Percentiles rank a stretch among this genome's conserved stretches.
Conservation (phyloP, 495 filamentous ascomycete species). For the Neurospora hispaniola region DNA sequence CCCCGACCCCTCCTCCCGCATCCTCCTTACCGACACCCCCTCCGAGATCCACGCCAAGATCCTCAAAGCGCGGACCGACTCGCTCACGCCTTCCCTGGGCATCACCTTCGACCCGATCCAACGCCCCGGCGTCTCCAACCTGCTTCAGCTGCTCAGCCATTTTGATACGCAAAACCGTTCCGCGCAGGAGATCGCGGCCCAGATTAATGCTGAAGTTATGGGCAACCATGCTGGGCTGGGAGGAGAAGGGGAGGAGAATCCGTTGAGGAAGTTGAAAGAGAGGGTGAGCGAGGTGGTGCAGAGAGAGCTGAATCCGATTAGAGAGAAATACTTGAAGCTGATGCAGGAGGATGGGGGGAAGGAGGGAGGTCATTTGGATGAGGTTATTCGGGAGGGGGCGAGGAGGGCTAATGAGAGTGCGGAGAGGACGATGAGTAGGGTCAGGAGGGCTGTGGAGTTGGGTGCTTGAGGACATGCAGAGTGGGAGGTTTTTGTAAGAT, state of each 20-base stretch:
- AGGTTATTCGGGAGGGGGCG: conserved; percentile 50
- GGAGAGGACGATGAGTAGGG: conserved; percentile 51
- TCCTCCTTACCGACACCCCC: conserved; percentile 64
- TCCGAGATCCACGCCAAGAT: conserved; percentile 56
- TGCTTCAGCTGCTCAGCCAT: conserved; percentile 65
- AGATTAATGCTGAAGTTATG: conserved; percentile 17
- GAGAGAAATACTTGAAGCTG: conserved; percentile 49
- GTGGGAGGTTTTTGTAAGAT: background rate
- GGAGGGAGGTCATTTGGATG: conserved; percentile 38
- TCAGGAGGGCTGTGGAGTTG: conserved; percentile 55
- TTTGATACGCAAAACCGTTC: conserved; percentile 38
- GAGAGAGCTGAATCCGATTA: conserved; percentile 43
- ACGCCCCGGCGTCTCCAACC: conserved; percentile 78
- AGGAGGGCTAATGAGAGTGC: conserved; percentile 53
- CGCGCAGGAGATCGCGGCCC: conserved; percentile 45
- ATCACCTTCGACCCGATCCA: conserved; percentile 60
- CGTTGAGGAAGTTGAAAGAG: conserved; percentile 58
- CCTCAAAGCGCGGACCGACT: conserved; percentile 68
- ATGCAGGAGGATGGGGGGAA: conserved; percentile 31
- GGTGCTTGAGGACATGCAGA: conserved; percentile 6
- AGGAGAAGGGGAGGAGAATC: conserved; percentile 22
- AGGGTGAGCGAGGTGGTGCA: conserved; percentile 45
- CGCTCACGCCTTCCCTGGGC: conserved; percentile 17
- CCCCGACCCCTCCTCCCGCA: conserved; percentile 54
- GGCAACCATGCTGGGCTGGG: background rate